Evolutionary conservation across 164 flowering plant species (phyloP).

Genomic region (Umbellularia californica): DNA sequence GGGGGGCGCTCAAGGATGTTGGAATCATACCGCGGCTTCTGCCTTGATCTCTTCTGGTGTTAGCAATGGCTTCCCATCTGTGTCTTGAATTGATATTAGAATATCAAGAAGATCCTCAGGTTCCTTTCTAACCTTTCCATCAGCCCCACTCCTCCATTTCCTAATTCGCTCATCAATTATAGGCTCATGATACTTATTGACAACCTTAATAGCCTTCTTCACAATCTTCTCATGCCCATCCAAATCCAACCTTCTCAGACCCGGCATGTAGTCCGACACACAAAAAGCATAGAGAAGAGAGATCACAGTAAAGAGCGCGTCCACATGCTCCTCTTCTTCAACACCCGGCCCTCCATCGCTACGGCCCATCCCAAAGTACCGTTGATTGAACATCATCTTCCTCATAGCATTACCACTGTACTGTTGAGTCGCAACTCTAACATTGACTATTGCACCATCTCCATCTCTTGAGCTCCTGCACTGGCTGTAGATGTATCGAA

Average conservation of each 20-base stretch:
- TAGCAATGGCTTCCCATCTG: conserved; percentile 11
- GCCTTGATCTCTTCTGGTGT: conserved; percentile 27
- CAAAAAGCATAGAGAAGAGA: conserved; percentile 15
- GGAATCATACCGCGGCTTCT: conserved; percentile 18
- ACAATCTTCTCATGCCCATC: conserved; percentile 38
- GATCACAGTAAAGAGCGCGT: too few species aligned
- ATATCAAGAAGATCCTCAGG: conserved; percentile 28
- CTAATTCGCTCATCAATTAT: conserved; percentile 27
- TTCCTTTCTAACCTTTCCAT: neutral
- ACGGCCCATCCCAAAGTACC: conserved; percentile 24
- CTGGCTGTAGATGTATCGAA: conserved; percentile 24
- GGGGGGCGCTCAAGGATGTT: neutral
- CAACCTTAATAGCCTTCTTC: conserved; percentile 12
- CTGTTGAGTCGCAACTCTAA: conserved; percentile 8
- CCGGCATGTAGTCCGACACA: conserved; percentile 29
- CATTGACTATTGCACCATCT: conserved; percentile 4
- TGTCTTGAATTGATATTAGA: conserved; percentile 17
- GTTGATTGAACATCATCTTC: conserved; percentile 6
- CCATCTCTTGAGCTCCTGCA: conserved; percentile 4
- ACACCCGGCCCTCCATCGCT: conserved; percentile 24
- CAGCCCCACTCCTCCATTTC: conserved; percentile 17
- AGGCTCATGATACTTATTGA: conserved; percentile 27
- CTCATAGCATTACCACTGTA: conserved; percentile 26
- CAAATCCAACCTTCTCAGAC: conserved; percentile 27
- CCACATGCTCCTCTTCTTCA: too few species aligned